Base-by-base conservation (phyloP, 2,329 filamentous ascomycete species). In the Albifimbria verrucaria region DNA sequence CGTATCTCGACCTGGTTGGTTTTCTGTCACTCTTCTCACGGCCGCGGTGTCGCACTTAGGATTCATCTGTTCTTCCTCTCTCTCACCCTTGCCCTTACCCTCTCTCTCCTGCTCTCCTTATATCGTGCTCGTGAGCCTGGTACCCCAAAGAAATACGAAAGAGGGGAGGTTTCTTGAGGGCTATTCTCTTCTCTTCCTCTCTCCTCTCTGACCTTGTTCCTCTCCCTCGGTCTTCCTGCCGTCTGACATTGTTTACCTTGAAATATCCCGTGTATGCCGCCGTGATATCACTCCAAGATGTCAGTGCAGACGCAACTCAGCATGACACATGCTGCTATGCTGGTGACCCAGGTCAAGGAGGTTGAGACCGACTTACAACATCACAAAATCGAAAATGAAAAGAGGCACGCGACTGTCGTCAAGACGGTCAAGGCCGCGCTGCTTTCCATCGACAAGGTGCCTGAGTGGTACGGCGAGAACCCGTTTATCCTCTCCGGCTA, bases 391-490 rank as follows among this genome's bases (percentile, higher is more conserved):
- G 12, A 45, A 3, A 24, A 48, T 3, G 26, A 48, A 11, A 21
- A 26, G 21, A 7, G 45, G 23, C n/a, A 18, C 7, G 45, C 23
- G 4, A 12, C 22, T 20, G 4, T n/a, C 5, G 32, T n/a, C 42
- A 17, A 12, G 32, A 39, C 32, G 32, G 32, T 15, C 5, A 39
- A 12, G 32, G 32, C 32, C 5, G 26, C 20, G 21, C 28, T 51
- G 42, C 50, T 51, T 5, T 47, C 50, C 42, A 47, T 51, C 43
- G 36, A 46, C 50, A 47, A 47, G 21, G 32, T 51, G 24, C 50
- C 50, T 10, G 42, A 36, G 9, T 51, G 50, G 50, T 51, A 51
- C 50, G 50, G 25, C 50, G 50, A 46, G 20, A 52, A 52, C 28
- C 50, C 50, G 20, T 52, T 48, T 32, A 49, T 48, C 46, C n/a